Evolutionary conservation across 108 stramenopile genomes (phyloP).

Genomic region (Fragilariopsis cylindrus): DNA sequence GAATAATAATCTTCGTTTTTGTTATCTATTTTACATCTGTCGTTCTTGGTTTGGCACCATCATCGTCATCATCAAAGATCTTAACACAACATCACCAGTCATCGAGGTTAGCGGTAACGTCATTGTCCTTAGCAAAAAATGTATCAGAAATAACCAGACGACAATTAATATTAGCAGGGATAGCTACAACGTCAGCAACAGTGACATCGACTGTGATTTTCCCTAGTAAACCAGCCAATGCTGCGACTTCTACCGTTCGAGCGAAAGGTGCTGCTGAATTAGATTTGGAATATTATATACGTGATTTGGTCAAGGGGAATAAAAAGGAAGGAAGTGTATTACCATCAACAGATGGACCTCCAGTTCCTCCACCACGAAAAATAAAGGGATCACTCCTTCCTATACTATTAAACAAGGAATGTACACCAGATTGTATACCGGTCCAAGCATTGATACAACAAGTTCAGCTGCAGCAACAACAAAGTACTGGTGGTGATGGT

Average conservation of each 20-base stretch:
- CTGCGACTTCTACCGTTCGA: slow-evolving; percentile 24
- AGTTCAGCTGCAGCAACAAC: slow-evolving; percentile 10
- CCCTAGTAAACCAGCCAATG: slow-evolving; percentile 13
- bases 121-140: not conserved
- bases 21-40: not conserved
- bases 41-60: too few species aligned
- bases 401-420: slow-evolving; percentile 56
- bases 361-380: slow-evolving; percentile 54
- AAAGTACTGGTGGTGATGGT: not conserved
- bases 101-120: not conserved
- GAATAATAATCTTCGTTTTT: not conserved
- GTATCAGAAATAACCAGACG: not conserved
- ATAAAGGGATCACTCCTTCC: slow-evolving; percentile 47
- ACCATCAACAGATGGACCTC: slow-evolving; percentile 39
- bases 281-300: slow-evolving; percentile 83
- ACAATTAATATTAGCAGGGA: not conserved
- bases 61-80: too few species aligned
- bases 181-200: not conserved
- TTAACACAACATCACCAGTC: not conserved
- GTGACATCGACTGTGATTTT: not conserved
- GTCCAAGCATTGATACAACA: slow-evolving; percentile 29
- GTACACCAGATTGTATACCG: slow-evolving; percentile 37
- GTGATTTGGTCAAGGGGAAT: slow-evolving; percentile 77
- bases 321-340: slow-evolving; percentile 63
- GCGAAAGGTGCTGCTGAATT: slow-evolving; percentile 83